phyloP scores from a whole-genome alignment of 371 early-diverging fungal genomes.

The Rhizomucor pusillus region DNA sequence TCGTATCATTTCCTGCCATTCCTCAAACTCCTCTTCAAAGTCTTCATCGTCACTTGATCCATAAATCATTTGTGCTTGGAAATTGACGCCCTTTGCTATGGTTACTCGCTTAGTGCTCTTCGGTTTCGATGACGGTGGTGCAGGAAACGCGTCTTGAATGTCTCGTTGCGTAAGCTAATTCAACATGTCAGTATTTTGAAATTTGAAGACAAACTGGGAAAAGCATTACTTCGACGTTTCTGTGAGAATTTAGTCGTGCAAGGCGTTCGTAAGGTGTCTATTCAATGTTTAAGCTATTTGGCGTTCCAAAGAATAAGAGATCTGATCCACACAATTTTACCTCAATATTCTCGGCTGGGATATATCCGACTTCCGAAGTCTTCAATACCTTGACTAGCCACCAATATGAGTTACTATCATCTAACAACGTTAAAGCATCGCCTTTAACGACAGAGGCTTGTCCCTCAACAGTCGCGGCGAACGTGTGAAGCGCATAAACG shows the following conservation, averaged over 20 bases:
- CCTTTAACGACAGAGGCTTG: slow-evolving; percentile 91
- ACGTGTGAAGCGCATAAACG: slow-evolving; percentile 94
- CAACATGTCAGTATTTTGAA: neutral
- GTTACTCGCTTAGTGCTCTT: slow-evolving; percentile 36
- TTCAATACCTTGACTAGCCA: slow-evolving; percentile 93
- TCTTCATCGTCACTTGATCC: slow-evolving; percentile 56
- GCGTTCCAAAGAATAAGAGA: too few relatives aligned
- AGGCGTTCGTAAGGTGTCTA: slow-evolving; percentile 88
- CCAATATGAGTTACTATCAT: slow-evolving; percentile 97
- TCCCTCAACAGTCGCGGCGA: slow-evolving; percentile 93
- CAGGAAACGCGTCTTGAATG: slow-evolving; percentile 45
- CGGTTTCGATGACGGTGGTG: slow-evolving; percentile 38
- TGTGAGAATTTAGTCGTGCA: slow-evolving; percentile 86
- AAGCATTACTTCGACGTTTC: slow-evolving; percentile 66
- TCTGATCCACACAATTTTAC: slow-evolving; percentile 24
- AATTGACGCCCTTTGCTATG: slow-evolving; percentile 44
- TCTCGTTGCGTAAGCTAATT: slow-evolving; percentile 37
- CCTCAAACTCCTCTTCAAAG: slow-evolving; percentile 44
- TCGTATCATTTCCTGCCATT: slow-evolving; percentile 42
- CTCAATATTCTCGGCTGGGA: slow-evolving; percentile 97
- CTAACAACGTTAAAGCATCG: slow-evolving; percentile 85
- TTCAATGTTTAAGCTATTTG: neutral
- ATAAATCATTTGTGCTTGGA: slow-evolving; percentile 48
- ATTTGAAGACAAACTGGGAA: neutral
- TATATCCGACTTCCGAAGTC: slow-evolving; percentile 90